Evolutionary conservation across 257 asterid genomes (phyloP), one percentile per base, ranked within the genome.

Genomic region (Phtheirospermum japonicum): DNA sequence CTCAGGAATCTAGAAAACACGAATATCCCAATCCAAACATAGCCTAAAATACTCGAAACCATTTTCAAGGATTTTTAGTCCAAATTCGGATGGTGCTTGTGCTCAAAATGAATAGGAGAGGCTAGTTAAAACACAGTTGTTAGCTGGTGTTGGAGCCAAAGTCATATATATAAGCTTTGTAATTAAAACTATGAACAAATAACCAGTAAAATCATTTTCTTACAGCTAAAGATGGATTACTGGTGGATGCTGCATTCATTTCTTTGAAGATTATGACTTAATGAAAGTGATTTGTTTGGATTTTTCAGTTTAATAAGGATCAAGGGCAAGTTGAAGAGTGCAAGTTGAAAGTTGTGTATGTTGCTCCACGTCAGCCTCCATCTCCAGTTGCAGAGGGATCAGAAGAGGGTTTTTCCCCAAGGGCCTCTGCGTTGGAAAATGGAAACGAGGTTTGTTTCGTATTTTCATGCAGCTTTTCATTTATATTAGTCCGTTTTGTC

Each of bases 301-400:
- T 70, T 64, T n/a, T 75, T 68, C 72, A 85, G 96, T 88, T 88
- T 66, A 69, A 51, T 45, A 83, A 83, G 77, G 95, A 83, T 71
- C 70, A 73, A 4, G 95, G 89, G 30, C 72, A 76, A 49, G 80
- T 85, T 60, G 90, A 85, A 71, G 95, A 88, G 72, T 84, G 84
- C 79, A 88, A 82, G 75, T 76, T 88, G 78, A 88, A 76, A 69
- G 95, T 85, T 63, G 57, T 82, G 42, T 88, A 83, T 58, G 85
- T 82, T 39, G 56, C 89, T 53, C 85, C 92, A 32, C 79, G 78
- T 32, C 89, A 80, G 3, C 28, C 28, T 23, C 87, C 86, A 37
- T 88, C 86, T 26, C 92, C 87, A 34, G 84, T 82, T 61, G 80
- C 84, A 4, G 95, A 83, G 79, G 95, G 84, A 53, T 76, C 84